Base-by-base conservation (phyloP, 1,284 basidiomycete genomes). In the Boletellus deceptivus region DNA sequence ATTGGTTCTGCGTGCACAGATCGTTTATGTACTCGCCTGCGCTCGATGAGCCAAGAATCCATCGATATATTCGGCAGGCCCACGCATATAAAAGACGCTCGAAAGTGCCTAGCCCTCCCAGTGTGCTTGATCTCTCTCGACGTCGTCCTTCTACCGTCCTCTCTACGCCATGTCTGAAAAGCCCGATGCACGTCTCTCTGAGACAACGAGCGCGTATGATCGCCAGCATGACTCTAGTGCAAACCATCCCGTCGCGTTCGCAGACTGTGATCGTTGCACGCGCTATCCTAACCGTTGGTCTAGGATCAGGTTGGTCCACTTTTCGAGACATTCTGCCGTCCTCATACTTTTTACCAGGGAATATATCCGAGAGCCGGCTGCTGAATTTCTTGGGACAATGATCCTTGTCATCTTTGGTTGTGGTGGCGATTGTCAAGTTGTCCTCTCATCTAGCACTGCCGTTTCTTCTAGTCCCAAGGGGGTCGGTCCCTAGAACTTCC, bases 331-430 rank as follows among this genome's bases (percentile, higher is more conserved):
- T 25, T 24, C 6, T 4, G 6, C 25, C 49, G 8, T 40, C 13
- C 40, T 56, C 36, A 49, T 20, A 6, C n/a, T 20, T 41, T 39
- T 31, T 13, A 11, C 10, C 49, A 77, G 75, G 17, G 64, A 72
- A 68, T 65, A 51, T 20, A 61, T 87, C 40, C 75, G 82, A 52
- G 84, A 88, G 64, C 78, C 83, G 17, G 75, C 75, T 36, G 87
- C 85, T 4, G 86, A 89, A 65, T 86, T 87, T 59, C 63, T 87
- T 41, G 85, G 84, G 35, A 80, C 82, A 25, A 80, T 82, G 72
- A 72, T 87, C 34, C 71, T 89, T 11, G 73, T 86, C 49, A 76
- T 87, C 47, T 82, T 89, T 51, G 87, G 87, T 20, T 72, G 66
- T 47, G 86, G 82, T 36, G 81, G 80, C 27, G 73, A 82, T 54